These are phyloP conservation scores for Citeromyces hawaiiensis DNA, from an alignment of 1,139 yeast genomes.

Conservation along the genomic window DNA sequence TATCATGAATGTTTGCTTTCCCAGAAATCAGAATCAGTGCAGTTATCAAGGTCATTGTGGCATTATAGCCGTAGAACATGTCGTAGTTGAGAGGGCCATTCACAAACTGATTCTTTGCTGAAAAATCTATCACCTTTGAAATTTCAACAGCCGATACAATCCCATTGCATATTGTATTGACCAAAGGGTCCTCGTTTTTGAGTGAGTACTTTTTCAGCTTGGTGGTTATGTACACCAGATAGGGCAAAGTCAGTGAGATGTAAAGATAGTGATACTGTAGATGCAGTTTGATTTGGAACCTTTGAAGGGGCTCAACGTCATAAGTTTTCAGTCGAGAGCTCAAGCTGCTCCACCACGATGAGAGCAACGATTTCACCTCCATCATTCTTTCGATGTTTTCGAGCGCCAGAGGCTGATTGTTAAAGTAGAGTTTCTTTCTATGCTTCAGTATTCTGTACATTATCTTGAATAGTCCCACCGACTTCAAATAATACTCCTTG, in stretches of 20 bases:
- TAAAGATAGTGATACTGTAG: conserved; percentile 23
- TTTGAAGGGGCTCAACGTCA: conserved; percentile 14
- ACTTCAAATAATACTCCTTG: conserved; percentile 18
- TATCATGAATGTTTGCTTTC: conserved; percentile 8
- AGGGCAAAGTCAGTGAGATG: conserved; percentile 24
- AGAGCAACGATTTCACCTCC: conserved; percentile 17
- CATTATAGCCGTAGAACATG: conserved; percentile 24
- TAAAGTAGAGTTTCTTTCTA: conserved; percentile 15
- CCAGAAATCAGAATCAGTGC: conserved; percentile 22
- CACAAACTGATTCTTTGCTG: conserved; percentile 18
- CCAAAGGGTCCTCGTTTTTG: conserved; percentile 21
- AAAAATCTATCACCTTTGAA: conserved; percentile 19
- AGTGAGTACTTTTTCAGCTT: conserved; percentile 14
- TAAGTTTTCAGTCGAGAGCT: conserved; percentile 17
- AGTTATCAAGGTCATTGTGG: conserved; percentile 22
- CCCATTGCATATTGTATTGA: conserved; percentile 21
- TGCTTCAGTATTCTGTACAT: conserved; percentile 22
- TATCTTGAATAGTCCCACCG: conserved; percentile 19
- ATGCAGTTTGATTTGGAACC: conserved; percentile 24
- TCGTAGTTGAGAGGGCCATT: conserved; percentile 26
- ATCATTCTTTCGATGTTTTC: conserved; percentile 22
- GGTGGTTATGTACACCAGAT: conserved; percentile 21
- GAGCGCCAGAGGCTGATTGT: conserved; percentile 21
- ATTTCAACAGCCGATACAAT: conserved; percentile 21
- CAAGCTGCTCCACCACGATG: conserved; percentile 17